Conservation (phyloP, 345 rosid genomes). For the Citrus reticulata region DNA sequence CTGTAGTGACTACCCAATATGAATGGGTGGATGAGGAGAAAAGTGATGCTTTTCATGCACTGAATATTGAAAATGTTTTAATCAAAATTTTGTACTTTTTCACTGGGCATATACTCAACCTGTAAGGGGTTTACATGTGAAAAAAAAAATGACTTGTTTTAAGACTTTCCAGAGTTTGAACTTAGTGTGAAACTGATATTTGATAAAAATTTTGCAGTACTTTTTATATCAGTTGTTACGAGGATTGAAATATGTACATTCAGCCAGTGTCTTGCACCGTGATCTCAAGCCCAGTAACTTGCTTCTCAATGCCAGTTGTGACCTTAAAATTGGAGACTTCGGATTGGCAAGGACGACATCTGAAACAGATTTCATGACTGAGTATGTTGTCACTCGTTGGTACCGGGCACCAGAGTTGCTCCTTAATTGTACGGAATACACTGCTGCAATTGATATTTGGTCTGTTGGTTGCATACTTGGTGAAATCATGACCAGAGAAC, state of each 20-base stretch:
- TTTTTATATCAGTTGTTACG: constrained; percentile 69
- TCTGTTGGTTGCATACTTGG: constrained; percentile 84
- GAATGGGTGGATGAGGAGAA: not conserved
- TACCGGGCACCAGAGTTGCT: constrained; percentile 81
- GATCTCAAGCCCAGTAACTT: constrained; percentile 81
- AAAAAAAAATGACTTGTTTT: not conserved
- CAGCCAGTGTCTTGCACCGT: constrained; percentile 74
- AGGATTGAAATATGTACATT: constrained; percentile 75
- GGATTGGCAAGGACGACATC: constrained; percentile 83
- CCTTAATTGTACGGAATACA: constrained; percentile 76
- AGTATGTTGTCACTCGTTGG: constrained; percentile 82
- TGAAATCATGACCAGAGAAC: constrained; percentile 62
- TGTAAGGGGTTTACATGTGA: not conserved
- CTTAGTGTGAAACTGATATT: constrained; percentile 5
- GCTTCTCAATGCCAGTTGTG: constrained; percentile 68
- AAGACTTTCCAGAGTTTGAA: not conserved
- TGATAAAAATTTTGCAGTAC: constrained; percentile 48
- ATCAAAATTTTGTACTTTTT: not conserved
- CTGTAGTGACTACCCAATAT: not conserved
- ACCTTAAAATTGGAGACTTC: constrained; percentile 78
- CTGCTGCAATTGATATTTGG: constrained; percentile 84
- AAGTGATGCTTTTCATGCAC: not conserved
- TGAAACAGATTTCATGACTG: constrained; percentile 83
- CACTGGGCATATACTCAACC: not conserved
- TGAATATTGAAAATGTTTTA: not conserved